A percentile compares a stretch with the other conserved stretches of the same genome.
These are phyloP conservation scores for Salvia hispanica DNA, from an alignment of 257 asterid genomes.

Conservation along the genomic window DNA sequence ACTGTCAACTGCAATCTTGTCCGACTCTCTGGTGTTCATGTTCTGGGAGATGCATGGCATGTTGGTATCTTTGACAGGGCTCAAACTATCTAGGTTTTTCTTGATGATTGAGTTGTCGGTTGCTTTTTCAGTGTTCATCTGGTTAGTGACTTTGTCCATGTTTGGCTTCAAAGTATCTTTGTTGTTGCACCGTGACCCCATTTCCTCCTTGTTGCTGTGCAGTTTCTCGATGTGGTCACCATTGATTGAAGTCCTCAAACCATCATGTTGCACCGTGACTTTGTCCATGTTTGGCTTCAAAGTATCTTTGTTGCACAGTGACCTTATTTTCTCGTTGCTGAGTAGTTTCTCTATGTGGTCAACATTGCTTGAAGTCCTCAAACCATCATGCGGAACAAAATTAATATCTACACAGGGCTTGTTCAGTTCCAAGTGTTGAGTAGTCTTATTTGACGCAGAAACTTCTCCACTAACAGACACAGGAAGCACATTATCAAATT, in stretches of 20 bases:
- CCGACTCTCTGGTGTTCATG: constrained; percentile 29
- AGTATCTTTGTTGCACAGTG: background rate
- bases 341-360: constrained; percentile 24
- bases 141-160: background rate
- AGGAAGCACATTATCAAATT: constrained; percentile 30
- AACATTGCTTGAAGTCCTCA: constrained; percentile 25
- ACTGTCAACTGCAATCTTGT: constrained; percentile 35
- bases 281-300: background rate
- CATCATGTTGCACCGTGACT: constrained; percentile 21
- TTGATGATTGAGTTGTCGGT: background rate
- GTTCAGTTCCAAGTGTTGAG: constrained; percentile 42
- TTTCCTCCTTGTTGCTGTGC: constrained; percentile 5
- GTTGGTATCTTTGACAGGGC: constrained; percentile 13
- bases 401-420: constrained; percentile 34
- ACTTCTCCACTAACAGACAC: constrained; percentile 35
- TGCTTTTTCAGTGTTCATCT: constrained; percentile 11
- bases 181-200: background rate
- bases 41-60: constrained; percentile 18
- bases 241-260: constrained; percentile 26
- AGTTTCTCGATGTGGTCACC: constrained; percentile 23
- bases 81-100: constrained; percentile 19
- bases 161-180: background rate
- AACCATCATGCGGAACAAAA: constrained; percentile 30
- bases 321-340: constrained; percentile 1
- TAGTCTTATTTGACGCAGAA: constrained; percentile 28